phyloP scores from a whole-genome alignment of 148 eudicot species.

The Pouteria glomerata region DNA sequence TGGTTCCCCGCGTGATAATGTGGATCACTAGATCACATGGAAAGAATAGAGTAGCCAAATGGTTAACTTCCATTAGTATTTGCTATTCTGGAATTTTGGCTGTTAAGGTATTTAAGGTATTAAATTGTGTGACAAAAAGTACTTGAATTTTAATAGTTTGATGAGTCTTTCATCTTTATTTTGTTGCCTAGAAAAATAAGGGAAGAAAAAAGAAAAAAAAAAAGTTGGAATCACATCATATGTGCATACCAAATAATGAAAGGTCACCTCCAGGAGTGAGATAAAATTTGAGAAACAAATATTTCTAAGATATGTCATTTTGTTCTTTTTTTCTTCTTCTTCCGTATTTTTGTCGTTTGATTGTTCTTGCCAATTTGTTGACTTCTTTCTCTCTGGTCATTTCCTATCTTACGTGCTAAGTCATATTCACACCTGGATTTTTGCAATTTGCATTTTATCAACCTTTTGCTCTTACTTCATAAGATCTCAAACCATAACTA shows the following conservation, averaged over 20 bases:
- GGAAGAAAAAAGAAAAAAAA: neutral
- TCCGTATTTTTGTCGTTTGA: neutral
- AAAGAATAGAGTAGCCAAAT: no score
- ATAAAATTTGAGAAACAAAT: neutral
- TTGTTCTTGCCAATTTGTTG: neutral
- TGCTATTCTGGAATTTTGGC: no score
- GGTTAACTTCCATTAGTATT: no score
- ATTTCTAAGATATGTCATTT: neutral
- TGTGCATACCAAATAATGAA: neutral
- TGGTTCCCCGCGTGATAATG: no score
- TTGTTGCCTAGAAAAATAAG: neutral
- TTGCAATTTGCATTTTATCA: neutral
- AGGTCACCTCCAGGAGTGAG: neutral
- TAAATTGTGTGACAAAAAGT: neutral
- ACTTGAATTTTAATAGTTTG: neutral
- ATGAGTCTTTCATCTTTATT: slow-evolving; percentile 1
- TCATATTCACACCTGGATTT: neutral
- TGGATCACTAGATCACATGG: no score
- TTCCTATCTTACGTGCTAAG: neutral
- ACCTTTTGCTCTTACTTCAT: neutral
- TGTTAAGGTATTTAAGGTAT: slow-evolving; percentile 7
- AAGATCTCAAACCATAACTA: neutral
- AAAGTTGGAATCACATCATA: neutral
- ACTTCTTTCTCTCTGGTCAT: neutral
- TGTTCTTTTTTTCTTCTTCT: neutral